phyloP scores from a whole-genome alignment of 108 stramenopile species.

The Skeletonema potamos region DNA sequence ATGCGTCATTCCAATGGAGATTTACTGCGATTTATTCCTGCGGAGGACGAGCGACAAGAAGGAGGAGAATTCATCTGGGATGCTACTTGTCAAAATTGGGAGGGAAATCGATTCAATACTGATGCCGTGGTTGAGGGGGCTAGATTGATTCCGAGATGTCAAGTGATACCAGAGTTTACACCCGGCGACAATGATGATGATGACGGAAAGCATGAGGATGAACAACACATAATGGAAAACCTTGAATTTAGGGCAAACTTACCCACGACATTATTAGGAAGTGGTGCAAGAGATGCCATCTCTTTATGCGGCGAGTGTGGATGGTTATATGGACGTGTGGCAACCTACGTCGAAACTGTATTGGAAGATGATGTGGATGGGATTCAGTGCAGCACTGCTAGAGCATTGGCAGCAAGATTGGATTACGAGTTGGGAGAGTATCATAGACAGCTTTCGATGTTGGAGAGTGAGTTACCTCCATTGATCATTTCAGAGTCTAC shows the following conservation, averaged over 20 bases:
- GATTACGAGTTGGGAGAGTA: slow-evolving; percentile 69
- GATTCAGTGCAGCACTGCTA: slow-evolving; percentile 55
- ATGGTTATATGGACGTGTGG: slow-evolving; percentile 73
- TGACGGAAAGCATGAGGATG: neutral
- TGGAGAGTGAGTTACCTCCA: slow-evolving; percentile 63
- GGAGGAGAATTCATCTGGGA: neutral
- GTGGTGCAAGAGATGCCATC: slow-evolving; percentile 72
- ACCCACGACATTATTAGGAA: slow-evolving; percentile 50
- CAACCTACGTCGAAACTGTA: slow-evolving; percentile 46
- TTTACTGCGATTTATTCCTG: slow-evolving; percentile 25
- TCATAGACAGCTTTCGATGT: slow-evolving; percentile 60
- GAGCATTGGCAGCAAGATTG: slow-evolving; percentile 77
- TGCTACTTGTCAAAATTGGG: slow-evolving; percentile 1
- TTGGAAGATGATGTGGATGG: slow-evolving; percentile 43
- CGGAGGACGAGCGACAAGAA: slow-evolving; percentile 16
- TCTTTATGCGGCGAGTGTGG: slow-evolving; percentile 80
- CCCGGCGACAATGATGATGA: slow-evolving; percentile 4
- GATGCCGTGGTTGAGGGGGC: slow-evolving; percentile 18
- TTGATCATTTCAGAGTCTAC: neutral
- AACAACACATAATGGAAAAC: neutral
- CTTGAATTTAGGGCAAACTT: slow-evolving; percentile 17
- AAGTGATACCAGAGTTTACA: slow-evolving; percentile 3
- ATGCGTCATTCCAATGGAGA: slow-evolving; percentile 29
- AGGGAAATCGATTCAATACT: slow-evolving; percentile 1
- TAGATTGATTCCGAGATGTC: neutral